Base-by-base conservation (phyloP, 768 basidiomycete species). In the Termitomyces sp. region DNA sequence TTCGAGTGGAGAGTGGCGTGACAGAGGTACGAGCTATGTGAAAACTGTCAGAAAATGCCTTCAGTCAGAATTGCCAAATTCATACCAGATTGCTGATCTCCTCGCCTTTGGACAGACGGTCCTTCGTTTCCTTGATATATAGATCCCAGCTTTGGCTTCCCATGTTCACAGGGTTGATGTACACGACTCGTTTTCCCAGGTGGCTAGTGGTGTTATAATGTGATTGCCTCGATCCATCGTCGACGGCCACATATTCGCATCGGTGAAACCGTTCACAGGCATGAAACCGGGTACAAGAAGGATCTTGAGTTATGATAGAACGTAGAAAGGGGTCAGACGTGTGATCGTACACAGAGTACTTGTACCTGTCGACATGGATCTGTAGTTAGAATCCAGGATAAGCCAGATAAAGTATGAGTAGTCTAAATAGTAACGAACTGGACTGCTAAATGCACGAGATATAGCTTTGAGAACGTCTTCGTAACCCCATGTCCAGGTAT, bases 401-500 rank as follows among this genome's bases (percentile, higher is more conserved):
- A 60, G 28, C 26, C 23, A 32, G n/a, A 18, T 14, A 18, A 6
- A 2, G 7, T 43, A 35, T 43, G 7, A 50, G 48, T 10, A 55
- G n/a, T n/a, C n/a, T 20, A 16, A 5, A 23, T 6, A 12, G 55
- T 44, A 12, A 66, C 70, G 26, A 63, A 89, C 91, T 74, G 82
- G 78, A 55, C 79, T 75, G 36, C 82, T 77, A 66, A 96, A 98
- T 0, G 78, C 75, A 2, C 77, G 73, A 2, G 89, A 81, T 8
- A 98, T 74, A 0, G 80, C 90, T 66, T 93, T 91, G 32, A 97
- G 75, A 14, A 95, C 75, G 57, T 95, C 92, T 71, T 99, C 96
- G 69, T 97, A 98, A 0, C 96, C 96, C 88, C 91, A 95, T 0
- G 95, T 96, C 96, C 96, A 99, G 0, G 83, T 69, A 67, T 97